A percentile compares a stretch with the other conserved stretches of the same genome.
These are phyloP conservation scores for Diaporthe eres DNA, from an alignment of 2,329 filamentous ascomycete species.

Conservation along the genomic window DNA sequence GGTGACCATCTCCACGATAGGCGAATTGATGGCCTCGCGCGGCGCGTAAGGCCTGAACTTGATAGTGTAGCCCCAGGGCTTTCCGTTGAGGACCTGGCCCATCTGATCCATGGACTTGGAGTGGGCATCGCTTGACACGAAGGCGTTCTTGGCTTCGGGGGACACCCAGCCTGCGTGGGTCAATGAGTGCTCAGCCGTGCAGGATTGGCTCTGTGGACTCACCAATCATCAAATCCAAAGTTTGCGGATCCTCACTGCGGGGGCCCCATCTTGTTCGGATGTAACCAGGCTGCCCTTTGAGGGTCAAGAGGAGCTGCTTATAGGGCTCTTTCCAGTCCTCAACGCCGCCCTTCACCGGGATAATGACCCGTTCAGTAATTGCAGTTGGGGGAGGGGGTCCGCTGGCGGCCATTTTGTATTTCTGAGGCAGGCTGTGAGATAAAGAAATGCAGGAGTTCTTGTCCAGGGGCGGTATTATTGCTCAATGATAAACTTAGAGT, in stretches of 20 bases:
- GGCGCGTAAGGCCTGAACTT: slow-evolving; percentile 48
- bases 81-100: slow-evolving; percentile 44
- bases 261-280: slow-evolving; percentile 50
- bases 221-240: slow-evolving; percentile 48
- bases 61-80: slow-evolving; percentile 45
- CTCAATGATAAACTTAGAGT: not conserved
- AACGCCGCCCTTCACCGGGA: slow-evolving; percentile 46
- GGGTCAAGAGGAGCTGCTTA: slow-evolving; percentile 47
- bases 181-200: not conserved
- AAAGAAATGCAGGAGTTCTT: not conserved
- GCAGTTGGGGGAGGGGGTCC: slow-evolving; percentile 30
- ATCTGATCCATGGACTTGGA: slow-evolving; percentile 42
- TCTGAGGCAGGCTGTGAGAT: not conserved
- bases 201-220: not conserved
- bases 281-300: slow-evolving; percentile 48
- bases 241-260: slow-evolving; percentile 47
- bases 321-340: slow-evolving; percentile 49
- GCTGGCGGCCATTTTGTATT: slow-evolving; percentile 14
- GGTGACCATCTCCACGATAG: slow-evolving; percentile 57
- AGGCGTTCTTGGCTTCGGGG: slow-evolving; percentile 44
- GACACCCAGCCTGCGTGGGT: slow-evolving; percentile 45
- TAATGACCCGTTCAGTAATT: slow-evolving; percentile 39
- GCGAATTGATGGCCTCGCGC: slow-evolving; percentile 48
- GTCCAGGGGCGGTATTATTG: not conserved
- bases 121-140: slow-evolving; percentile 43